Conservation (phyloP, 2,329 filamentous ascomycete species). For the Chaetomium strumarium region DNA sequence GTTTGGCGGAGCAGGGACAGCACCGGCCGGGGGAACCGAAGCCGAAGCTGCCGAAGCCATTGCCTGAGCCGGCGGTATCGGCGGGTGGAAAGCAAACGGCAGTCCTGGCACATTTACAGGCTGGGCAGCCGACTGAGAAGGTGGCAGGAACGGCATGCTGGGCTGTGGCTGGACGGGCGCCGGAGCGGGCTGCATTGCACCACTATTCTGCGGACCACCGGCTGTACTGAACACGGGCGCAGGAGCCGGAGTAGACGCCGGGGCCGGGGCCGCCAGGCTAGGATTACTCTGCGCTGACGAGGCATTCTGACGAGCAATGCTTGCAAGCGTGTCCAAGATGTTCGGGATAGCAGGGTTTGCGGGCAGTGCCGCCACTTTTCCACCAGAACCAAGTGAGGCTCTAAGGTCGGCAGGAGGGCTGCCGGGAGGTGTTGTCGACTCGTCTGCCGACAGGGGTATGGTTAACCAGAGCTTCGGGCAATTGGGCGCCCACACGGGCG, state of each 20-base stretch:
- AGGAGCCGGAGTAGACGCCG: constrained; percentile 32
- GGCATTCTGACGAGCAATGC: constrained; percentile 71
- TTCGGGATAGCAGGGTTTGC: constrained; percentile 39
- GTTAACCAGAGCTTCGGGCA: constrained; percentile 34
- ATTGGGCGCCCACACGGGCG: constrained; percentile 3
- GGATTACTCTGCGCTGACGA: constrained; percentile 40
- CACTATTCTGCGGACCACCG: constrained; percentile 24
- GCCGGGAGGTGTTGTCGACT: constrained; percentile 66
- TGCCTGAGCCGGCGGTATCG: constrained; percentile 17
- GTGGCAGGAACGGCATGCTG: constrained; percentile 27
- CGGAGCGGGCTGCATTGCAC: constrained; percentile 22
- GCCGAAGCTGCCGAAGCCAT: constrained; percentile 24
- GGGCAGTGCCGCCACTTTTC: constrained; percentile 29
- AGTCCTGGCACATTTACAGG: constrained; percentile 52
- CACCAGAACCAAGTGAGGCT: constrained; percentile 31
- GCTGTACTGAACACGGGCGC: constrained; percentile 18
- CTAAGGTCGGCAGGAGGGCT: constrained; percentile 47
- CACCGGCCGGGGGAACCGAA: constrained; percentile 23
- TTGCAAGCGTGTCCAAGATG: constrained; percentile 73
- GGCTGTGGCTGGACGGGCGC: constrained; percentile 20
- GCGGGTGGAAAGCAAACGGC: constrained; percentile 31
- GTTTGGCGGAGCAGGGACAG: constrained; percentile 24
- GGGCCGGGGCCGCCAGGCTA: constrained; percentile 40
- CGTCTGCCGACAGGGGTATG: constrained; percentile 42
- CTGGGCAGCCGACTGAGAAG: constrained; percentile 43